These are phyloP conservation scores for Lentinula lateritia DNA, from an alignment of 768 basidiomycete species.

Conservation along the genomic window DNA sequence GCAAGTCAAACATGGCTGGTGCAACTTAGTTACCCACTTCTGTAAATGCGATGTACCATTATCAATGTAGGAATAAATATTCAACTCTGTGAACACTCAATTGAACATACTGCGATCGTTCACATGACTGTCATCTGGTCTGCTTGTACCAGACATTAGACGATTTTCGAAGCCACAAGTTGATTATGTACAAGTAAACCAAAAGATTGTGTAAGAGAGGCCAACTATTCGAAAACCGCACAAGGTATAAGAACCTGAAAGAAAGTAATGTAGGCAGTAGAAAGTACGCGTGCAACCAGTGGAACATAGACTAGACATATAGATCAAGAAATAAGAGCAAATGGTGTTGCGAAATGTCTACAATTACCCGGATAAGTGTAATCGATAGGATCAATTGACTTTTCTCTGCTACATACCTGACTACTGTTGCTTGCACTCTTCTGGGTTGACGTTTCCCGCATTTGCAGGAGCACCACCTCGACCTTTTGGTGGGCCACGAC, in stretches of 20 bases:
- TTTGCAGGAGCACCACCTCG: constrained; percentile 37
- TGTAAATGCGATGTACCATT: not conserved
- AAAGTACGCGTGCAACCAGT: not conserved
- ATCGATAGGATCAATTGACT: too few relatives aligned
- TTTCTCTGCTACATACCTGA: not conserved
- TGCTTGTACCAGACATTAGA: not conserved
- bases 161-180: not conserved
- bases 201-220: not conserved
- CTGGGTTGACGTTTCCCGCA: constrained; percentile 56
- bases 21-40: too few relatives aligned
- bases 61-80: not conserved
- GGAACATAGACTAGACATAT: not conserved
- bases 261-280: not conserved
- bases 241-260: not conserved
- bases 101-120: too few relatives aligned
- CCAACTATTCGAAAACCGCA: not conserved
- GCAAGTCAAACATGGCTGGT: not conserved
- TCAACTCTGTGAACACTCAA: not conserved
- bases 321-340: not conserved
- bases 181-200: not conserved
- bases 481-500: constrained; percentile 55
- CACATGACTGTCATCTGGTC: not conserved
- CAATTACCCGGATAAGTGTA: too few relatives aligned
- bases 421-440: constrained; percentile 92
- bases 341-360: not conserved